A percentile compares a stretch with the other conserved stretches of the same genome.
phyloP scores from a whole-genome alignment of 352 stramenopile species.

The Pythium pectinolyticum region DNA sequence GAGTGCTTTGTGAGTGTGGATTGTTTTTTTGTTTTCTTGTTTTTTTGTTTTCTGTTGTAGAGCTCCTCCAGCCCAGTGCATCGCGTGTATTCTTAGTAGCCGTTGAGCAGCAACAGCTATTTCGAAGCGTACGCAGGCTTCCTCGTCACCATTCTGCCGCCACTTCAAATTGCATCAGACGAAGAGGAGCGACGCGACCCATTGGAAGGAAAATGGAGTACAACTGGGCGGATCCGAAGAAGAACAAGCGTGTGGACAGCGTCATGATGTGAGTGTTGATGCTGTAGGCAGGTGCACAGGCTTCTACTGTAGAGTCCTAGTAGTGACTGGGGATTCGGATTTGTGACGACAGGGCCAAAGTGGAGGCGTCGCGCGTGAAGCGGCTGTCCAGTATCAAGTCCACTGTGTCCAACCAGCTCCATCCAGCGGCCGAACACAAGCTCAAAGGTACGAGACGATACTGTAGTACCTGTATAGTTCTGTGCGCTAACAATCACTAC shows the following conservation, averaged over 20 bases:
- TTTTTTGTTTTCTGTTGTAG: background rate
- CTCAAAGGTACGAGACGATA: conserved; percentile 63
- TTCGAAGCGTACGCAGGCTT: background rate
- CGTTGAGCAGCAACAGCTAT: background rate
- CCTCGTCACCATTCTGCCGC: background rate
- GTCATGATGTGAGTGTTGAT: conserved; percentile 82
- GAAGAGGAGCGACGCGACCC: background rate
- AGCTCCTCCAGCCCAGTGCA: background rate
- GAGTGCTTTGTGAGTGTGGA: too few relatives aligned
- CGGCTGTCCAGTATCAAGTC: conserved; percentile 70
- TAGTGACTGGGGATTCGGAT: too few relatives aligned
- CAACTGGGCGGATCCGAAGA: conserved; percentile 83
- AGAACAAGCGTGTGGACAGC: conserved; percentile 68
- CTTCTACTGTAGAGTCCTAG: background rate
- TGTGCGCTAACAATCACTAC: background rate
- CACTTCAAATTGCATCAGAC: background rate
- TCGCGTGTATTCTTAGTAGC: conserved; percentile 18
- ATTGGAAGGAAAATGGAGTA: conserved; percentile 56
- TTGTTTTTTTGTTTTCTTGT: background rate
- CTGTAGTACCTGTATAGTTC: too few relatives aligned
- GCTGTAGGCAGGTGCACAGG: background rate
- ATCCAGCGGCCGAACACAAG: conserved; percentile 63
- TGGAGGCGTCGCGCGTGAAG: conserved; percentile 66
- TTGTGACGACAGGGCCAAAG: conserved; percentile 52
- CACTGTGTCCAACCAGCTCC: conserved; percentile 76